Evolutionary conservation across 2,329 filamentous ascomycete species (phyloP).

Genomic region (Colletotrichum sp.): DNA sequence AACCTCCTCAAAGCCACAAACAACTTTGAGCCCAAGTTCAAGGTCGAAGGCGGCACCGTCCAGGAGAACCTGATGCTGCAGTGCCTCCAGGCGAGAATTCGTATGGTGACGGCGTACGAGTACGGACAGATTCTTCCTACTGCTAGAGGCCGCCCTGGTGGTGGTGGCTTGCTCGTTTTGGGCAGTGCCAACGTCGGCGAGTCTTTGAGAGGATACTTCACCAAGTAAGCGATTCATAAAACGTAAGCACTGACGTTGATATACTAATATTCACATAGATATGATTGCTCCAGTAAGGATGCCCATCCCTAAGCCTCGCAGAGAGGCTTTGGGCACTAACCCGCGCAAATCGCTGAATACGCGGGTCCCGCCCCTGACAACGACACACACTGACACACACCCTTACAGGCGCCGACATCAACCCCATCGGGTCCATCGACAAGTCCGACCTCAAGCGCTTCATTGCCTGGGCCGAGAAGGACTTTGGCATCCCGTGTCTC

Average conservation of each 20-base stretch:
- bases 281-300: conserved; percentile 14
- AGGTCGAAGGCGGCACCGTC: conserved; percentile 65
- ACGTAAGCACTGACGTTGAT: neutral
- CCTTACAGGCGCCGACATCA: conserved; percentile 41
- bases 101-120: conserved; percentile 67
- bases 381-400: neutral
- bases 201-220: conserved; percentile 53
- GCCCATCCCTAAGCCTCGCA: neutral
- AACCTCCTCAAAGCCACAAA: conserved; percentile 63
- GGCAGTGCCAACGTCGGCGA: conserved; percentile 70
- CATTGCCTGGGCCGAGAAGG: conserved; percentile 65
- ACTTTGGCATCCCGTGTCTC: conserved; percentile 69
- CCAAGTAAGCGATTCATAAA: conserved; percentile 54
- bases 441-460: conserved; percentile 77
- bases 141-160: conserved; percentile 58
- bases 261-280: neutral
- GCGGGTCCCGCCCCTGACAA: neutral
- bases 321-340: neutral
- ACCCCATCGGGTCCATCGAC: conserved; percentile 65
- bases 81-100: conserved; percentile 43
- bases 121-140: conserved; percentile 69
- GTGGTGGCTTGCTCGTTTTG: conserved; percentile 68
- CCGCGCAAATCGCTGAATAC: neutral
- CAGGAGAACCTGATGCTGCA: conserved; percentile 71
- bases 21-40: conserved; percentile 60